Evolutionary conservation across 2,329 filamentous ascomycete species (phyloP), one percentile per base, ranked within the genome.

Genomic region (Daldinia sp.): DNA sequence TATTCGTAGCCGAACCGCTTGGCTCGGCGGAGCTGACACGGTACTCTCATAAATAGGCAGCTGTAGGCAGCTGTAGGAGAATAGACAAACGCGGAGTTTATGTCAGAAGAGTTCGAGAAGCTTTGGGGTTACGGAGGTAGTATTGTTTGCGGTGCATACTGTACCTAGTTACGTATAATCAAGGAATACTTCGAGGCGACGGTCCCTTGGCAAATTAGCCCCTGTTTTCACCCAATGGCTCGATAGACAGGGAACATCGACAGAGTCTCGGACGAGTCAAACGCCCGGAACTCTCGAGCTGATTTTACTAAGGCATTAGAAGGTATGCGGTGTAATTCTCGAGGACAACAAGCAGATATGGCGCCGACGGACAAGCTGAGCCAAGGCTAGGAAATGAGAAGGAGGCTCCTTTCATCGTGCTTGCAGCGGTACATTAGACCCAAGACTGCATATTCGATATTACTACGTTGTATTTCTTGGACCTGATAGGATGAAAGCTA

Each of bases 31-130:
- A 67, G 62, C 61, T 70, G 70, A 70, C 39, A 70, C 67, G 65
- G 48, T 39, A 25, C 19, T 45, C 52, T 58, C 47, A 37, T 30
- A 37, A 39, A 45, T 43, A 29, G n/a, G n/a, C n/a, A n/a, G n/a
- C n/a, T 10, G 19, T 17, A 43, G 29, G 41, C 27, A 17, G 52
- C 11, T 52, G 30, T 29, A 52, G 25, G 43, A 59, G 51, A 49
- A 41, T 30, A 50, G 32, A 53, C 61, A 29, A 19, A 30, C 47
- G 47, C 57, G 39, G 52, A 21, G 58, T 54, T 35, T 43, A 53
- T 61, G 64, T 45, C 25, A 57, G 62, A 68, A 72, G 63, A 61
- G 51, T 69, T 70, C 68, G 59, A 68, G 70, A 73, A 72, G 61
- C 50, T 58, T 58, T 67, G 48, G 47, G 32, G 61, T 52, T 53